Percentiles rank a stretch among this genome's conserved stretches.
Evolutionary conservation across 148 eudicot species (phyloP).

Genomic region (Cornus kousa): DNA sequence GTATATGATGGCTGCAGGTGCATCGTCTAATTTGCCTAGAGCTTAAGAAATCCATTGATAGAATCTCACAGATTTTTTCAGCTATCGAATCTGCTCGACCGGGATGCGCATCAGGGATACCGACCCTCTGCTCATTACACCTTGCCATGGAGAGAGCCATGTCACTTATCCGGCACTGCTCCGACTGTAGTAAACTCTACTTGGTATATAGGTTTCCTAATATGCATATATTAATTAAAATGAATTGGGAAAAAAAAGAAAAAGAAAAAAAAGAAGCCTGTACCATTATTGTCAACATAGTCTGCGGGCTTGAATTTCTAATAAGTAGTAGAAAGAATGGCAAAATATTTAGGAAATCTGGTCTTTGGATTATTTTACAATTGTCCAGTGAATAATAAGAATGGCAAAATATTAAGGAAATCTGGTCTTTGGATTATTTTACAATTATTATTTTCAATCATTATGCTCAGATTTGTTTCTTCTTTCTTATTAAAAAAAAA

Average conservation of each 20-base stretch:
- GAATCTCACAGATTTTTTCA: neutral
- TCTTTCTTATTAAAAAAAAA: too few species aligned
- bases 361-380: too few species aligned
- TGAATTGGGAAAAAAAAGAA: neutral
- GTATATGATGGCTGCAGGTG: conserved; percentile 4
- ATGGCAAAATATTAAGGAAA: too few species aligned
- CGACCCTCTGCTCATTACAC: neutral
- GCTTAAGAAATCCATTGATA: neutral
- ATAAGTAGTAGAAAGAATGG: neutral
- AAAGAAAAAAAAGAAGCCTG: too few species aligned
- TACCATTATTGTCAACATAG: neutral
- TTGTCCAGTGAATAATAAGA: too few species aligned
- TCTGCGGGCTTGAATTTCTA: neutral
- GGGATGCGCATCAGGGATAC: conserved; percentile 2
- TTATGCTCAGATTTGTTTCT: too few species aligned
- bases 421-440: neutral
- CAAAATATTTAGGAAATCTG: neutral
- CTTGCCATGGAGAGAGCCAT: conserved; percentile 1
- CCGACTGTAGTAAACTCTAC: conserved; percentile 6
- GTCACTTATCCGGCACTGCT: neutral
- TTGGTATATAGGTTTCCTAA: neutral
- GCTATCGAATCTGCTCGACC: conserved; percentile 9
- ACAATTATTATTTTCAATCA: too few species aligned
- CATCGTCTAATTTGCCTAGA: conserved; percentile 2
- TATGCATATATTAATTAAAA: neutral